Conservation (phyloP, 1,284 basidiomycete species). For the Cryptococcus amylolentus region DNA sequence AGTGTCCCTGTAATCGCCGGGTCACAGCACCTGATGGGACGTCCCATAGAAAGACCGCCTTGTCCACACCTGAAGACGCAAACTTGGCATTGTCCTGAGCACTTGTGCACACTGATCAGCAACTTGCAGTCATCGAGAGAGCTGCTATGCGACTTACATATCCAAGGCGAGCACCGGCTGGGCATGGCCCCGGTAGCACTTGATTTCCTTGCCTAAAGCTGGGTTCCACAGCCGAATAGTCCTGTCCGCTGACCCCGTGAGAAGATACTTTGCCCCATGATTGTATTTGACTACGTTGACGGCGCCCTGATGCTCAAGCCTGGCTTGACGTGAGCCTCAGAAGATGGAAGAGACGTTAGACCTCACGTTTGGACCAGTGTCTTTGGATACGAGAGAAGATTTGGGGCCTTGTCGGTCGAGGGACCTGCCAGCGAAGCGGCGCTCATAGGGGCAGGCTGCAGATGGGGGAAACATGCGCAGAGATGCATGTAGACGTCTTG, state of each 20-base stretch:
- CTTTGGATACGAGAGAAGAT: slow-evolving; percentile 21
- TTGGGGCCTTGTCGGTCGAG: neutral
- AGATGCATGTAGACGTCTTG: slow-evolving; percentile 8
- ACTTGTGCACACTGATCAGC: slow-evolving; percentile 49
- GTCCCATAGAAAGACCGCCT: slow-evolving; percentile 91
- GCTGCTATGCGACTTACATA: slow-evolving; percentile 59
- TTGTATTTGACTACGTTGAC: slow-evolving; percentile 82
- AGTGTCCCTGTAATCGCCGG: slow-evolving; percentile 77
- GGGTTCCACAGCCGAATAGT: slow-evolving; percentile 90
- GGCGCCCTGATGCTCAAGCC: slow-evolving; percentile 64
- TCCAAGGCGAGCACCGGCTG: slow-evolving; percentile 89
- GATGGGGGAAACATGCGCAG: neutral
- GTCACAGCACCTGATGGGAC: slow-evolving; percentile 80
- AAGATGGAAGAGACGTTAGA: neutral
- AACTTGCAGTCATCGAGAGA: neutral
- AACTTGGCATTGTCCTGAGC: slow-evolving; percentile 90
- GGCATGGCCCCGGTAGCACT: slow-evolving; percentile 82
- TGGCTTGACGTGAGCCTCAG: slow-evolving; percentile 10
- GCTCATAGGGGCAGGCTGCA: neutral
- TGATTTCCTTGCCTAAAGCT: slow-evolving; percentile 75
- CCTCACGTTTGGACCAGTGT: slow-evolving; percentile 31
- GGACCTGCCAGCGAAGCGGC: slow-evolving; percentile 21
- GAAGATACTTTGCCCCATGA: slow-evolving; percentile 78
- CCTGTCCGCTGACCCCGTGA: slow-evolving; percentile 88
- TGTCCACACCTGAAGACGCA: slow-evolving; percentile 89